Conservation (phyloP, 192 early-diverging fungal species). For the Coemansia sp. region DNA sequence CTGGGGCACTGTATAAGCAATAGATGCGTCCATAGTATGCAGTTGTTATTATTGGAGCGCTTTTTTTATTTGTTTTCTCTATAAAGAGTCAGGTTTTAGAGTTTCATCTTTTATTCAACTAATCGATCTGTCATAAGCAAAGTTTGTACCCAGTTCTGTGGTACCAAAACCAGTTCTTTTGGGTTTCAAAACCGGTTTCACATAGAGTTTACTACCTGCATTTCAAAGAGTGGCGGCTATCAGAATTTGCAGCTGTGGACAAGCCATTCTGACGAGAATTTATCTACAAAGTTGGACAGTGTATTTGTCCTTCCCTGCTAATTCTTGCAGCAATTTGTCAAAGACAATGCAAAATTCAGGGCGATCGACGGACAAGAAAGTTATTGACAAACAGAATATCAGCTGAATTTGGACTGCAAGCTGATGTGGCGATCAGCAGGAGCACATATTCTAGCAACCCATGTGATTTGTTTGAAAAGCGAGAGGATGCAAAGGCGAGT, state of each 20-base stretch:
- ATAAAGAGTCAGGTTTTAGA: not conserved
- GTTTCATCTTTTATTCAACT: not conserved
- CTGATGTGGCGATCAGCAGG: not conserved
- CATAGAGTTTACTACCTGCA: not conserved
- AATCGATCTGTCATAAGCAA: not conserved
- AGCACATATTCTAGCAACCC: not conserved
- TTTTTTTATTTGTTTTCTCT: constrained; percentile 1
- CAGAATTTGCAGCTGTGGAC: not conserved
- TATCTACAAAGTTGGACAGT: not conserved
- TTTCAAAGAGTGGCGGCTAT: not conserved
- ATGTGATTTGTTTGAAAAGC: not conserved
- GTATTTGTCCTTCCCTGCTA: not conserved
- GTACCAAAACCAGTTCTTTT: not conserved
- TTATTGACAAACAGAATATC: not conserved
- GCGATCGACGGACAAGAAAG: not conserved
- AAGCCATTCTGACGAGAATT: not conserved
- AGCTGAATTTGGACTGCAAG: not conserved
- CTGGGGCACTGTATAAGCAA: not conserved
- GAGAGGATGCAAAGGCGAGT: not conserved
- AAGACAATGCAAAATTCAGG: not conserved
- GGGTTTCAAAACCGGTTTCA: not conserved
- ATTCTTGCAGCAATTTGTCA: not conserved
- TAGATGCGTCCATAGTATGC: not conserved
- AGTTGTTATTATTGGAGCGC: not conserved
- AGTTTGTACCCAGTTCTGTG: not conserved